These are phyloP conservation scores for Malus sieversii DNA, from an alignment of 306 rosid species.

Conservation along the genomic window DNA sequence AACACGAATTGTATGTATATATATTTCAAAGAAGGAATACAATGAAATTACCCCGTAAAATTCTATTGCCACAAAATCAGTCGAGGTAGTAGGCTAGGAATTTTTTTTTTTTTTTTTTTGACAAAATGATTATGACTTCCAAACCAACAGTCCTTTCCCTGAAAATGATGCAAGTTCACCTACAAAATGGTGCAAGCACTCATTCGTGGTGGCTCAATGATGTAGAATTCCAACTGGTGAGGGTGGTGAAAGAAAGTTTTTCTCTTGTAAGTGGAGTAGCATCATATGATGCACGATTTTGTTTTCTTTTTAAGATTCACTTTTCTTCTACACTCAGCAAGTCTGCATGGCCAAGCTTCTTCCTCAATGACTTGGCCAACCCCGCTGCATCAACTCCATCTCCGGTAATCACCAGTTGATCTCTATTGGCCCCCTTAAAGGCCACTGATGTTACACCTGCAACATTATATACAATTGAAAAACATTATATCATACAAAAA, in stretches of 20 bases:
- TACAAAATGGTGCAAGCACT: neutral
- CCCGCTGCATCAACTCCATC: slow-evolving; percentile 43
- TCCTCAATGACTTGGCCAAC: slow-evolving; percentile 37
- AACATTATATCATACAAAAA: too few relatives aligned
- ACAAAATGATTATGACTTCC: too few relatives aligned
- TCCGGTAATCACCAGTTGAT: slow-evolving; percentile 22
- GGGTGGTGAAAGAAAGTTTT: neutral
- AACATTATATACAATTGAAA: too few relatives aligned
- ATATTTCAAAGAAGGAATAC: too few relatives aligned
- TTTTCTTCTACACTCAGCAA: slow-evolving; percentile 32
- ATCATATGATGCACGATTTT: neutral
- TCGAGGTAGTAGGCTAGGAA: too few relatives aligned
- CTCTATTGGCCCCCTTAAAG: slow-evolving; percentile 6
- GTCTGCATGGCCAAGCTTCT: slow-evolving; percentile 33
- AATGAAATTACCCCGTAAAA: too few relatives aligned
- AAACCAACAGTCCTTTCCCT: too few relatives aligned
- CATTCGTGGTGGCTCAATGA: neutral
- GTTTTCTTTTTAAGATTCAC: neutral
- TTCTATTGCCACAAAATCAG: too few relatives aligned
- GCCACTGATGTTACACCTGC: slow-evolving; percentile 20
- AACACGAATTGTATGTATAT: too few relatives aligned
- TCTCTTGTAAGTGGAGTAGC: neutral
- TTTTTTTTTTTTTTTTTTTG: too few relatives aligned
- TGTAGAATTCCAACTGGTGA: neutral
- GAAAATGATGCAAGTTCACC: too few relatives aligned